phyloP scores from a whole-genome alignment of 768 basidiomycete species.

The Lyophyllum atratum region DNA sequence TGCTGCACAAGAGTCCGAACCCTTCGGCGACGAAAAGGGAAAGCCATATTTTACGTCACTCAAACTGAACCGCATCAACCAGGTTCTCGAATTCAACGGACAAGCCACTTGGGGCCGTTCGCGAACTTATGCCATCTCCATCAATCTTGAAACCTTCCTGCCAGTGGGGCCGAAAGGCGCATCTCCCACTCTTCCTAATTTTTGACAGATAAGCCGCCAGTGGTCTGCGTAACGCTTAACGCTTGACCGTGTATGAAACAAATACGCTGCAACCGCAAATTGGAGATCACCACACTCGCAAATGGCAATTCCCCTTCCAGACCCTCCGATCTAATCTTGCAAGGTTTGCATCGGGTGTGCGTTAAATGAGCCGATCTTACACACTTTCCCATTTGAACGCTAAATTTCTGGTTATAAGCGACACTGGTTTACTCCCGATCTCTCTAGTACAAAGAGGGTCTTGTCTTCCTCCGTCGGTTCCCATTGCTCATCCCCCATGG shows the following conservation, averaged over 20 bases:
- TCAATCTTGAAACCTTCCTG: slow-evolving; percentile 18
- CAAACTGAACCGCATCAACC: slow-evolving; percentile 12
- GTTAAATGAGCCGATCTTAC: slow-evolving; percentile 15
- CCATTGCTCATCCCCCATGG: slow-evolving; percentile 5
- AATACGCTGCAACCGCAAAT: not conserved
- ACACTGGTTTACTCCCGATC: slow-evolving; percentile 4
- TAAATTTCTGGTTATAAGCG: slow-evolving; percentile 17
- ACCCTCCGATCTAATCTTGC: slow-evolving; percentile 19
- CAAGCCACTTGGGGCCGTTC: slow-evolving; percentile 13
- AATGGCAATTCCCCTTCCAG: slow-evolving; percentile 19
- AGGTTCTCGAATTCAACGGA: not conserved
- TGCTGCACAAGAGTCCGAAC: slow-evolving; percentile 17
- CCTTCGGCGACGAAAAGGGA: slow-evolving; percentile 10
- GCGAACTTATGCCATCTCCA: slow-evolving; percentile 14
- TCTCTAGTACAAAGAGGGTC: slow-evolving; percentile 9
- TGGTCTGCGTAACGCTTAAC: slow-evolving; percentile 6
- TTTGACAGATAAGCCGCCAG: slow-evolving; percentile 15
- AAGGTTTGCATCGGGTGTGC: slow-evolving; percentile 4
- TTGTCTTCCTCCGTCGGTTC: slow-evolving; percentile 1
- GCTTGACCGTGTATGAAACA: slow-evolving; percentile 6
- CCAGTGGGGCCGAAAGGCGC: slow-evolving; percentile 10
- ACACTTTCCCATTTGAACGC: slow-evolving; percentile 15
- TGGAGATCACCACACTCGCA: slow-evolving; percentile 4
- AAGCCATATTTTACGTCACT: slow-evolving; percentile 17
- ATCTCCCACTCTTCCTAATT: slow-evolving; percentile 6